Evolutionary conservation across 2,329 filamentous ascomycete genomes (phyloP).

Genomic region (Colletotrichum caudatum): DNA sequence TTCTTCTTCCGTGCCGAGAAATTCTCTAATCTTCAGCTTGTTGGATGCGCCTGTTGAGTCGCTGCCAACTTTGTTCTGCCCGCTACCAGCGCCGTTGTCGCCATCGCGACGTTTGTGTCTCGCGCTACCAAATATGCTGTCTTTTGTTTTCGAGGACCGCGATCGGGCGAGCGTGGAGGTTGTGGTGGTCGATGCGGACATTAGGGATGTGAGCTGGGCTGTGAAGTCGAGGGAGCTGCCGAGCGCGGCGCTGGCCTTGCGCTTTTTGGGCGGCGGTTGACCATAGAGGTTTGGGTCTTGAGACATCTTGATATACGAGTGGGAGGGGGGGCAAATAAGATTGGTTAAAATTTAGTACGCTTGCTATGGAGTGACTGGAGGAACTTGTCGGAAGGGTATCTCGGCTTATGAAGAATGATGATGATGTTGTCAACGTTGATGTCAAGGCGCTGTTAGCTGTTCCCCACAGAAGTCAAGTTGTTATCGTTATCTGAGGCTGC

Average conservation of each 20-base stretch:
- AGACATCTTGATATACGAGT: slow-evolving; percentile 61
- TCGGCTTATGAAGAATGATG: no score
- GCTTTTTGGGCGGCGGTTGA: slow-evolving; percentile 75
- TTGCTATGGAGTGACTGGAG: not conserved
- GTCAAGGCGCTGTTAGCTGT: not conserved
- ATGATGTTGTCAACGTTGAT: not conserved
- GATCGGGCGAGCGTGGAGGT: slow-evolving; percentile 60
- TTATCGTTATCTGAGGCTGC: slow-evolving; percentile 10
- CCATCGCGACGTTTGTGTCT: slow-evolving; percentile 56
- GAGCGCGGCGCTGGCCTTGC: slow-evolving; percentile 76
- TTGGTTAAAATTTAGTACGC: no score
- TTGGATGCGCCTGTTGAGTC: slow-evolving; percentile 52
- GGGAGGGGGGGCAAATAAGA: no score
- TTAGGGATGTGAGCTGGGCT: slow-evolving; percentile 86
- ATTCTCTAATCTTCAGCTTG: slow-evolving; percentile 64
- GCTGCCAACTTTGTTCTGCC: slow-evolving; percentile 67
- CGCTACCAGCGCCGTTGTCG: slow-evolving; percentile 62
- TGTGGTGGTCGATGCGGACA: slow-evolving; percentile 62
- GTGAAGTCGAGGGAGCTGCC: slow-evolving; percentile 85
- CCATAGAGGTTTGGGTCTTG: slow-evolving; percentile 83
- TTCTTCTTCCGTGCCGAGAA: slow-evolving; percentile 69
- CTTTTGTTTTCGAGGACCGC: slow-evolving; percentile 68
- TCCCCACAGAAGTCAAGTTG: not conserved
- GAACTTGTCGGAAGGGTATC: no score
- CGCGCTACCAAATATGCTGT: slow-evolving; percentile 73